Percentiles rank a stretch among this genome's conserved stretches.
phyloP scores from a whole-genome alignment of 768 basidiomycete species.

The Pisolithus orientalis region DNA sequence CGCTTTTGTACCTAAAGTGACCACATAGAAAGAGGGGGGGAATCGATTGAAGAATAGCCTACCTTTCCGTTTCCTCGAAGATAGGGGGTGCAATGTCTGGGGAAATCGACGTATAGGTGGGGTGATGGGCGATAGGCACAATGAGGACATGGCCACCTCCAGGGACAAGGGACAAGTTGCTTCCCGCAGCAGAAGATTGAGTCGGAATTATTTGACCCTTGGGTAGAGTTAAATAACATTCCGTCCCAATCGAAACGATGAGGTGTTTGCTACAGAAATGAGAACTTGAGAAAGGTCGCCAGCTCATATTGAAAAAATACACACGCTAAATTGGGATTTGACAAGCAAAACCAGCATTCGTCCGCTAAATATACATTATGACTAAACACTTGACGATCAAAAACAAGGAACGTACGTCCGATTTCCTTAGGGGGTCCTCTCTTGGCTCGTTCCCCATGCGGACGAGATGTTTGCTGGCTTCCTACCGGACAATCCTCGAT shows the following conservation, averaged over 20 bases:
- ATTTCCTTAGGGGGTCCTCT: slow-evolving; percentile 69
- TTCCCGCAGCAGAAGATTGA: slow-evolving; percentile 43
- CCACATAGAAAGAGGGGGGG: not conserved
- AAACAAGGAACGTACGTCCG: slow-evolving; percentile 49
- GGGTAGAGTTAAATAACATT: slow-evolving; percentile 93
- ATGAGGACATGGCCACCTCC: slow-evolving; percentile 96
- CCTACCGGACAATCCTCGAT: slow-evolving; percentile 81
- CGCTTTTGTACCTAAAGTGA: slow-evolving; percentile 62
- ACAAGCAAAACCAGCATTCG: slow-evolving; percentile 98
- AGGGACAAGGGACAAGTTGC: slow-evolving; percentile 50
- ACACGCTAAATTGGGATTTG: slow-evolving; percentile 85
- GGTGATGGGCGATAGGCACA: slow-evolving; percentile 90
- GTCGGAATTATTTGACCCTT: slow-evolving; percentile 94
- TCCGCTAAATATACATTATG: slow-evolving; percentile 47
- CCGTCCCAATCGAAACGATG: slow-evolving; percentile 87
- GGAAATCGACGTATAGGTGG: slow-evolving; percentile 79
- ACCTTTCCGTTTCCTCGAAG: slow-evolving; percentile 76
- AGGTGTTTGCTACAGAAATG: slow-evolving; percentile 71
- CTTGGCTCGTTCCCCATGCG: slow-evolving; percentile 24
- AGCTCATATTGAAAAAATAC: slow-evolving; percentile 21
- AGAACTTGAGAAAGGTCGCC: not conserved
- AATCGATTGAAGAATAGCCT: slow-evolving; percentile 9
- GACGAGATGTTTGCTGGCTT: slow-evolving; percentile 39
- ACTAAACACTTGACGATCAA: not conserved
- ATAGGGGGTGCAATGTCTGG: slow-evolving; percentile 70